Base-by-base conservation (phyloP, 2,329 filamentous ascomycete species). In the Cryphonectria carpinicola region DNA sequence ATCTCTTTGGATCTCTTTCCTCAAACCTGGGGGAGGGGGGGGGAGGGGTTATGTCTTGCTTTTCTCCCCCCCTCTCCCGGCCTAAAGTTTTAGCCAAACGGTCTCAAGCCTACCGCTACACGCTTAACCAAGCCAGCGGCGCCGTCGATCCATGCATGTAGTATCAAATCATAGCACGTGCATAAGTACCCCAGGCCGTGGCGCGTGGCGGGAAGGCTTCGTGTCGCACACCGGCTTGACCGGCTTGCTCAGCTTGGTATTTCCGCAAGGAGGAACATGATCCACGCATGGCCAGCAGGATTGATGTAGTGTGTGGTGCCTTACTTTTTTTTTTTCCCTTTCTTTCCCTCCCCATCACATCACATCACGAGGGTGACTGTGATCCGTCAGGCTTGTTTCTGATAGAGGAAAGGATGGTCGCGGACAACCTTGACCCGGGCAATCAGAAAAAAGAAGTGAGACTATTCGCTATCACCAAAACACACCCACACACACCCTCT, bases 341-440 rank as follows among this genome's bases (percentile, higher is more conserved):
- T 58, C 32, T 58, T 28, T 28, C n/a, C 8, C 2, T 13, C 6
- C 19, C 25, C 28, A 7, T 35, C 32, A 32, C 56, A 60, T 32
- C 13, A 25, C 19, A 67, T 46, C 54, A 58, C 65, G 49, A 67
- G 65, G 65, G 65, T 60, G 65, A 60, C 65, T 60, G 49, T 67
- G 65, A 22, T 37, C 65, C 65, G 65, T 39, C 41, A 64, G n/a
- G 41, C 37, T 43, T 25, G 52, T 32, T 25, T 8, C 49, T 60
- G 19, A 41, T 6, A 35, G 3, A 13, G 14, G 10, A 22, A 28
- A 22, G 54, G 39, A 35, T 22, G 25, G 37, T 22, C 22, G 35
- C 52, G 54, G 61, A 65, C 58, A n/a, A 37, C 58, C 17, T 22
- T 11, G 35, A 39, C 35, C 35, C 46, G 46, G 46, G 8, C 37